These are phyloP conservation scores for Gloeopeniophorella convolvens DNA, from an alignment of 768 basidiomycete genomes.

Conservation along the genomic window DNA sequence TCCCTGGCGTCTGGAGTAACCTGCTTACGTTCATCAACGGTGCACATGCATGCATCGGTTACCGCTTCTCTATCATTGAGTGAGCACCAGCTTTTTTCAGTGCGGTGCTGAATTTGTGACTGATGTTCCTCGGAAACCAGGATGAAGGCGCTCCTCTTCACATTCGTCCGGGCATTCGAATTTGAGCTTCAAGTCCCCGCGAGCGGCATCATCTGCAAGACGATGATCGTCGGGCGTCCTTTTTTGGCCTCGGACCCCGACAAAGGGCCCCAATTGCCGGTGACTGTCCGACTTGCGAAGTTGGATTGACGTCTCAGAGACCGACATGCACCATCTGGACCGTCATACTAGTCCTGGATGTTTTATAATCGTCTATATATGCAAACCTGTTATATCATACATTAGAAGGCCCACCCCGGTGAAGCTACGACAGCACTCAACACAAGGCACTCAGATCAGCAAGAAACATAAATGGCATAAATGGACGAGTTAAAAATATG, in stretches of 20 bases:
- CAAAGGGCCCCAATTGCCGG: slow-evolving; percentile 14
- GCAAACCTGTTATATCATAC: no score
- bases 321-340: background rate
- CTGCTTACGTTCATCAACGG: slow-evolving; percentile 17
- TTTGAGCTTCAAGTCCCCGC: slow-evolving; percentile 17
- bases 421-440: background rate
- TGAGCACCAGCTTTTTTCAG: background rate
- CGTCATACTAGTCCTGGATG: no score
- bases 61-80: slow-evolving; percentile 20
- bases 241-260: slow-evolving; percentile 3
- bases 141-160: slow-evolving; percentile 24
- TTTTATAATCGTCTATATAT: no score
- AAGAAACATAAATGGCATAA: no score
- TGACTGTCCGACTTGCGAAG: slow-evolving; percentile 11
- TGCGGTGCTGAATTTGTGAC: background rate
- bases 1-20: slow-evolving; percentile 17
- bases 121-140: slow-evolving; percentile 5
- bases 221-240: slow-evolving; percentile 17
- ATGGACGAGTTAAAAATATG: no score
- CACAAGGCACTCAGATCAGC: background rate
- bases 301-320: background rate
- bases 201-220: slow-evolving; percentile 3
- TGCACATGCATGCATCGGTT: slow-evolving; percentile 20
- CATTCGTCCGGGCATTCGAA: slow-evolving; percentile 24
- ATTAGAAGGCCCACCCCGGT: no score